These are phyloP conservation scores for Carex kokanica DNA, from an alignment of 176 grass and related monocot genomes.

Conservation along the genomic window DNA sequence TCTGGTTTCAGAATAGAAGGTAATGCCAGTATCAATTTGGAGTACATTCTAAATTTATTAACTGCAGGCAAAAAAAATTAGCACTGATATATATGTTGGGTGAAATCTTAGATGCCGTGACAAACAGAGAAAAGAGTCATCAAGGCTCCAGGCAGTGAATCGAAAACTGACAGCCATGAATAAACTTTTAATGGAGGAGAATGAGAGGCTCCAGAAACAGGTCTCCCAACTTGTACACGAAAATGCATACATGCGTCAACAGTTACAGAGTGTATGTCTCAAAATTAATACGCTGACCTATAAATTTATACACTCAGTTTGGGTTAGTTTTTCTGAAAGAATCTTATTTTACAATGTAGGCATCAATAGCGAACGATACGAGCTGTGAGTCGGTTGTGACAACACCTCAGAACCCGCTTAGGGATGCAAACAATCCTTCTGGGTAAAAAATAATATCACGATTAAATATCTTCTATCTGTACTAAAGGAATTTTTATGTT, in stretches of 20 bases:
- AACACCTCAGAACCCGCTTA: slow-evolving; percentile 71
- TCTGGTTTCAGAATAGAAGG: slow-evolving; percentile 99
- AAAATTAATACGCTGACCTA: neutral
- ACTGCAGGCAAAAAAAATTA: neutral
- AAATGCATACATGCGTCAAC: slow-evolving; percentile 89
- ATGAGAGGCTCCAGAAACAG: slow-evolving; percentile 96
- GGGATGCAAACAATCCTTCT: slow-evolving; percentile 86
- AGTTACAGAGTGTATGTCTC: slow-evolving; percentile 73
- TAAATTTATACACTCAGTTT: neutral
- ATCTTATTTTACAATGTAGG: slow-evolving; percentile 29
- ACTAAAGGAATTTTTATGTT: neutral
- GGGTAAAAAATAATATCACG: slow-evolving; percentile 47
- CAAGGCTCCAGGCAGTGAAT: slow-evolving; percentile 89
- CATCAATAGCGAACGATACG: slow-evolving; percentile 61
- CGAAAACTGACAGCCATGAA: slow-evolving; percentile 96
- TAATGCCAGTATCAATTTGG: slow-evolving; percentile 6
- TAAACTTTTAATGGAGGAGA: slow-evolving; percentile 99
- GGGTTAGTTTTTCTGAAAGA: neutral
- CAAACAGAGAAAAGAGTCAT: slow-evolving; percentile 90
- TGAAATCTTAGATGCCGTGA: slow-evolving; percentile 69
- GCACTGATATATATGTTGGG: neutral
- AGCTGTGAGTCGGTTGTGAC: slow-evolving; percentile 88
- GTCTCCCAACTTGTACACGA: slow-evolving; percentile 84
- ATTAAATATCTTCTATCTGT: neutral
- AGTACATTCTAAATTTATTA: neutral